Base-by-base conservation (phyloP, 1,284 basidiomycete species). In the Neonothopanus nambi region DNA sequence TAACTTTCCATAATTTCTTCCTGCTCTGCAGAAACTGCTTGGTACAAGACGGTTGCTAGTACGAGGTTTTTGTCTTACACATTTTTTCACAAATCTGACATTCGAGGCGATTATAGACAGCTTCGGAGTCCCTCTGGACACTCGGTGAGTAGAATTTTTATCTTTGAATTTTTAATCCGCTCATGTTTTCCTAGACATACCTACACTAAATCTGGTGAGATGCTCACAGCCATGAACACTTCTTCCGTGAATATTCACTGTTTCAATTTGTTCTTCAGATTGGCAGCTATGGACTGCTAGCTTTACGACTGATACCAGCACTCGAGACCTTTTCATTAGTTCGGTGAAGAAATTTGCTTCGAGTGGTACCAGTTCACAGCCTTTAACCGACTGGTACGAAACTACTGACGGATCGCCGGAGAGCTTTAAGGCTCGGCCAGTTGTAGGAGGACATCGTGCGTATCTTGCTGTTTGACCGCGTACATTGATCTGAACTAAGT, bases 301-400 rank as follows among this genome's bases (percentile, higher is more conserved):
- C 11, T 75, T 82, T 41, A 77, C 80, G 59, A 79, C 79, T 8
- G 75, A 80, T 58, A 75, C 67, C 2, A 61, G 70, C 2, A 72
- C 71, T 1, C 77, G 85, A 30, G 77, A 86, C 57, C 64, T 78
- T 44, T 74, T 88, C 60, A 78, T 89, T 48, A 67, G 71, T 42
- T 71, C 79, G 0, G 81, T 87, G 36, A 72, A 72, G 61, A 75
- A 78, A 40, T 89, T 79, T 62, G 80, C 81, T 6, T 74, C 80
- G 0, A 72, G 79, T 56, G 80, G 81, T 17, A 59, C 71, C 52
- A 82, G 76, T 64, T 73, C 70, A 21, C 72, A 75, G 57, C 82
- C 84, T 2, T 70, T 85, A 35, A 76, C 79, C 0, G 84, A 87
- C 60, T 84, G 80, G 82, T 86, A 87, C 61, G 83, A 86, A 58